Evolutionary conservation across 2,329 filamentous ascomycete species (phyloP).

Genomic region (Claviceps sp.): DNA sequence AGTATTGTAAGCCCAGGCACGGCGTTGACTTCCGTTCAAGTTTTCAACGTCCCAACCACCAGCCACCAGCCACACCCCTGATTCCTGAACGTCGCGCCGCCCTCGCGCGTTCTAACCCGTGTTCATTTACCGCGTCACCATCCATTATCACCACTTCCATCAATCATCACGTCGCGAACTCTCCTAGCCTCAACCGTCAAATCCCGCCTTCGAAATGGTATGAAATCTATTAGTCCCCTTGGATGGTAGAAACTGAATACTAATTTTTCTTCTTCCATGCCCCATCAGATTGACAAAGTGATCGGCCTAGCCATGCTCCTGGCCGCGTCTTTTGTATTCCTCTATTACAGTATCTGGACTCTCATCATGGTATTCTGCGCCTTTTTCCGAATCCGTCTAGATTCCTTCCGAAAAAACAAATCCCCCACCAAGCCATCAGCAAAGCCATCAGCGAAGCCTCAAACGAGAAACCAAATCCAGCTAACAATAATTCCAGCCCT

Average conservation of each 20-base stretch:
- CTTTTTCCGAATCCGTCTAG: conserved; percentile 4
- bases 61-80: neutral
- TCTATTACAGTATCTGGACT: conserved; percentile 97
- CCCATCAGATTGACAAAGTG: conserved; percentile 71
- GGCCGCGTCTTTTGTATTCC: conserved; percentile 49
- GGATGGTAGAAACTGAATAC: neutral
- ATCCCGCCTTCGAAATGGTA: neutral
- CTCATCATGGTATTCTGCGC: conserved; percentile 69
- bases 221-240: neutral
- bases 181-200: neutral
- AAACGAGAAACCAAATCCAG: neutral
- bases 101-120: neutral
- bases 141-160: neutral
- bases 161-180: neutral
- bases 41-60: neutral
- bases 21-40: too few relatives aligned
- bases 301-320: conserved; percentile 55
- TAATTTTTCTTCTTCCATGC: neutral
- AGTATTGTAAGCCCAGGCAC: too few relatives aligned
- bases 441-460: too few relatives aligned
- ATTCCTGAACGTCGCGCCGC: neutral
- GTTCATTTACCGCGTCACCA: neutral
- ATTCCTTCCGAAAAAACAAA: neutral
- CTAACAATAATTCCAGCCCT: conserved; percentile 52
- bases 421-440: neutral